Evolutionary conservation across 768 basidiomycete genomes (phyloP).

Genomic region (Strobilomyces dryophilus): DNA sequence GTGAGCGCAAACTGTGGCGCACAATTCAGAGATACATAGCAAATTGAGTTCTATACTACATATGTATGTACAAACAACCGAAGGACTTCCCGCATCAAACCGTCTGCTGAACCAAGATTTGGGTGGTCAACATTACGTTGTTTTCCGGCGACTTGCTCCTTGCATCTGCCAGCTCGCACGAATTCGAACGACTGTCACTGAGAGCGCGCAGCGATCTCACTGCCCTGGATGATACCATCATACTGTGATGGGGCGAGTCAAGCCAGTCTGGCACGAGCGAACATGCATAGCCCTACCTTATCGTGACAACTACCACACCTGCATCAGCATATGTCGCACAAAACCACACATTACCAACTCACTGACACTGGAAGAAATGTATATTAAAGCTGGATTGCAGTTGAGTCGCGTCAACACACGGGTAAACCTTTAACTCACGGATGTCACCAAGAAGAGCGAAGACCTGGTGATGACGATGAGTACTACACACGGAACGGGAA

Average conservation of each 20-base stretch:
- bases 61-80: too few species aligned
- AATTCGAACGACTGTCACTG: neutral
- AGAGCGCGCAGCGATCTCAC: constrained; percentile 10
- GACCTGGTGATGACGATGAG: constrained; percentile 11
- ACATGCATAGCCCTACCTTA: constrained; percentile 2
- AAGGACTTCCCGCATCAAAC: neutral
- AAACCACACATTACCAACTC: neutral
- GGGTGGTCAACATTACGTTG: constrained; percentile 7
- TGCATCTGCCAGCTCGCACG: neutral
- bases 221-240: constrained; percentile 7
- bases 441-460: neutral
- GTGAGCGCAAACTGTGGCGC: too few species aligned
- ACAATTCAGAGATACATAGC: too few species aligned
- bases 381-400: neutral
- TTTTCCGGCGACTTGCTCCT: neutral
- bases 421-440: constrained; percentile 5
- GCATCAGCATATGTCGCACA: constrained; percentile 1
- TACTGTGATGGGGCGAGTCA: neutral
- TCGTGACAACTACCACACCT: constrained; percentile 1
- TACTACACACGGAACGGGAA: neutral
- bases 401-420: neutral
- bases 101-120: neutral
- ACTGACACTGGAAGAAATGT: neutral
- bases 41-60: too few species aligned
- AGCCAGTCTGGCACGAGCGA: neutral